Conservation (phyloP, 805 yeast species). For the Candida incommunis region DNA sequence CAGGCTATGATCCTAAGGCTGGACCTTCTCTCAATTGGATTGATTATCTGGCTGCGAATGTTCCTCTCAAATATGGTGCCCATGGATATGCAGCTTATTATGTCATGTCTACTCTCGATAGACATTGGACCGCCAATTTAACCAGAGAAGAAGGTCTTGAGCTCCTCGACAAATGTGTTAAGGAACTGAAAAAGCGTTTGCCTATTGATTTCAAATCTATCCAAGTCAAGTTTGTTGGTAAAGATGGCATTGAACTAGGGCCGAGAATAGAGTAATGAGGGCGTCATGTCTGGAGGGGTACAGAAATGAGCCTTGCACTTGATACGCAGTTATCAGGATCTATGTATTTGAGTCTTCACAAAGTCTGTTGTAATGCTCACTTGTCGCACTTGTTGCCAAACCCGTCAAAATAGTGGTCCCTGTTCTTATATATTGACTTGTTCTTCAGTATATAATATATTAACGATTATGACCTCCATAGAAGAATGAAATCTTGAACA, state of each 20-base stretch:
- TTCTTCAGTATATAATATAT: too few relatives aligned
- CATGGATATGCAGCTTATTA: constrained; percentile 99
- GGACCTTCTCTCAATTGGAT: constrained; percentile 70
- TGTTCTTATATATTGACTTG: too few relatives aligned
- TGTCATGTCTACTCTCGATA: constrained; percentile 78
- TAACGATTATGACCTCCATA: too few relatives aligned
- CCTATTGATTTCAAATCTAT: constrained; percentile 93
- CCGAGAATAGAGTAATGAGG: neutral
- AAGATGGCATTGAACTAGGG: constrained; percentile 34
- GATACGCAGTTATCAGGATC: too few relatives aligned
- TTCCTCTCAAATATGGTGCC: constrained; percentile 87
- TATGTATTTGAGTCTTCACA: too few relatives aligned
- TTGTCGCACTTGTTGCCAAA: too few relatives aligned
- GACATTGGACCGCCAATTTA: constrained; percentile 72
- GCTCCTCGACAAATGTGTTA: constrained; percentile 56
- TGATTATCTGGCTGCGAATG: constrained; percentile 88
- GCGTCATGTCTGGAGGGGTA: too few relatives aligned
- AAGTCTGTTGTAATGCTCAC: too few relatives aligned
- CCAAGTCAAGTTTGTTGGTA: constrained; percentile 47
- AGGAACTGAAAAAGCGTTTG: constrained; percentile 71
- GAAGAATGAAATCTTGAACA: too few relatives aligned
- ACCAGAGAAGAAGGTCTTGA: constrained; percentile 63
- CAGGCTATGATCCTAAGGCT: constrained; percentile 56
- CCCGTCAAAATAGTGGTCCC: too few relatives aligned
- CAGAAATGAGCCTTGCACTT: too few relatives aligned